Evolutionary conservation across 2,329 filamentous ascomycete genomes (phyloP).

Genomic region (Monilinia polystroma): DNA sequence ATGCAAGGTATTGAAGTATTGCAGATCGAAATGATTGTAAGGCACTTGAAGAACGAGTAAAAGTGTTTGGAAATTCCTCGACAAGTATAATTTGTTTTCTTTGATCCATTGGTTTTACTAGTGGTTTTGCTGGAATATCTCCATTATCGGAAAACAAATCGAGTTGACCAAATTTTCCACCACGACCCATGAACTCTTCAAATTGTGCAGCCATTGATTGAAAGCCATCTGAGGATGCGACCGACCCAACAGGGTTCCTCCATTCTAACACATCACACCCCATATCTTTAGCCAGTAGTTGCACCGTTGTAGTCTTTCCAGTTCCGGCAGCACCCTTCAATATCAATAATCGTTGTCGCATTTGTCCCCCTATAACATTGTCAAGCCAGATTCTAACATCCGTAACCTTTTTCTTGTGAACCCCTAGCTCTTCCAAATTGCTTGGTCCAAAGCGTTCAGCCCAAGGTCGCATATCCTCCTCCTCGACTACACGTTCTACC

Average conservation of each 20-base stretch:
- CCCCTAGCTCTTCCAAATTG: slow-evolving; percentile 79
- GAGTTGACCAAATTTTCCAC: slow-evolving; percentile 76
- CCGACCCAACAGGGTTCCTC: slow-evolving; percentile 73
- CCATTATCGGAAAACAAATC: slow-evolving; percentile 44
- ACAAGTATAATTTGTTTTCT: slow-evolving; percentile 64
- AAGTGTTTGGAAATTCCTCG: slow-evolving; percentile 79
- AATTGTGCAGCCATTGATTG: slow-evolving; percentile 77
- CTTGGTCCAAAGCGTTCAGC: slow-evolving; percentile 77
- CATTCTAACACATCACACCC: slow-evolving; percentile 80
- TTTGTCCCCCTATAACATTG: slow-evolving; percentile 64
- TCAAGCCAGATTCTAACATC: slow-evolving; percentile 85
- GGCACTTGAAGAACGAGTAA: slow-evolving; percentile 62
- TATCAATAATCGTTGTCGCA: slow-evolving; percentile 72
- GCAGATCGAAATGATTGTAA: slow-evolving; percentile 72
- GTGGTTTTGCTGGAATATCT: slow-evolving; percentile 37
- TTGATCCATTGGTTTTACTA: slow-evolving; percentile 35
- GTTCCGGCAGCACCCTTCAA: slow-evolving; percentile 89
- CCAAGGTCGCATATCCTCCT: slow-evolving; percentile 72
- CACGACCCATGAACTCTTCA: slow-evolving; percentile 83
- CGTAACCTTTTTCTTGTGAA: slow-evolving; percentile 90
- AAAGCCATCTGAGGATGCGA: slow-evolving; percentile 58
- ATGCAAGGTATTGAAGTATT: slow-evolving; percentile 71
- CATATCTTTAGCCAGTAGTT: slow-evolving; percentile 74
- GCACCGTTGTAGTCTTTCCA: slow-evolving; percentile 87
- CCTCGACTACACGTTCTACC: slow-evolving; percentile 33